Conservation (phyloP, 176 grass and related monocot species). For the Triticum turgidum region DNA sequence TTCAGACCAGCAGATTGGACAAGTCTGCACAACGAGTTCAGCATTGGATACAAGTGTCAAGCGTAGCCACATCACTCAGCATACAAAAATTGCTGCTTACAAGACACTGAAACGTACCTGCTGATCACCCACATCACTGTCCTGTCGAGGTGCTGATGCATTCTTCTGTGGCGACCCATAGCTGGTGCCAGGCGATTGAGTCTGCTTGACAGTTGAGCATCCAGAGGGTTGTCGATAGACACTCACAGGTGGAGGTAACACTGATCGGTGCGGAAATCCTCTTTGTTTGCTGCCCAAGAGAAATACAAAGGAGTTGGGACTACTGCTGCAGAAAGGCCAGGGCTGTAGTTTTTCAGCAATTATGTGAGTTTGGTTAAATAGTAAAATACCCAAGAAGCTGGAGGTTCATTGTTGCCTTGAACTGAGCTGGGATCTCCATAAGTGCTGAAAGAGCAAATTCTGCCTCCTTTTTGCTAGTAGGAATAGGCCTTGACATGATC, state of each 20-base stretch:
- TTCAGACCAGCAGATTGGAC: slow-evolving; percentile 71
- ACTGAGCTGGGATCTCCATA: slow-evolving; percentile 80
- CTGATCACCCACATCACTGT: slow-evolving; percentile 54
- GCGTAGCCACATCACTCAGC: background rate
- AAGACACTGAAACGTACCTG: slow-evolving; percentile 44
- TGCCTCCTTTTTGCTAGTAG: slow-evolving; percentile 59
- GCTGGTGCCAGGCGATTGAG: slow-evolving; percentile 21
- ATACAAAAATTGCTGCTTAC: background rate
- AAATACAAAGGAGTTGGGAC: background rate
- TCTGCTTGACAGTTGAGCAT: slow-evolving; percentile 35
- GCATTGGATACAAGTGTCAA: background rate
- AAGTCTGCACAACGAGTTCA: slow-evolving; percentile 41
- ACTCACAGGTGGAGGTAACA: slow-evolving; percentile 60
- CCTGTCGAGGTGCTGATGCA: slow-evolving; percentile 28
- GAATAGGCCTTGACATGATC: slow-evolving; percentile 65
- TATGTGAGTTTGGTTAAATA: background rate
- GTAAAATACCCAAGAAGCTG: slow-evolving; percentile 62
- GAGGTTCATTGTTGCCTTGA: slow-evolving; percentile 59
- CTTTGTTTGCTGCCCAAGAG: slow-evolving; percentile 50
- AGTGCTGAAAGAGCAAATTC: slow-evolving; percentile 73
- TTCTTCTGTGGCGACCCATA: slow-evolving; percentile 32
- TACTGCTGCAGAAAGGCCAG: background rate
- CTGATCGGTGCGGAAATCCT: slow-evolving; percentile 41
- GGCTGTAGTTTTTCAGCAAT: background rate
- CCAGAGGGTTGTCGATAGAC: slow-evolving; percentile 26